Conservation (phyloP, 1,139 yeast species). For the Meyerozyma guilliermondii region DNA sequence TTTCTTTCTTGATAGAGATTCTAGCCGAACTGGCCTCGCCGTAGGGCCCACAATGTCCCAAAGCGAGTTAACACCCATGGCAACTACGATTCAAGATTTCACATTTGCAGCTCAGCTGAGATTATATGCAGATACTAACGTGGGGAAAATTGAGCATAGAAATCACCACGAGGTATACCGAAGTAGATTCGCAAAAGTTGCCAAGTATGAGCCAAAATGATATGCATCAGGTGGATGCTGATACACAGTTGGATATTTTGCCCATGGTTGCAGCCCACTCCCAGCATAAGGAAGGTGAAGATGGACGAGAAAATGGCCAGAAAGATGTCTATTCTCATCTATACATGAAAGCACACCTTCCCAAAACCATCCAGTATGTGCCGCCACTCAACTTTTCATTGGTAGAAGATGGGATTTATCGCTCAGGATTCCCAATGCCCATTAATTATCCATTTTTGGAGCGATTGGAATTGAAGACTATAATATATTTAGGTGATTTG, state of each 20-base stretch:
- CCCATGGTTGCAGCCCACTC: conserved; percentile 6
- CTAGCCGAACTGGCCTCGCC: conserved; percentile 85
- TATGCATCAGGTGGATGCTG: conserved; percentile 8
- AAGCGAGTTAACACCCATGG: conserved; percentile 93
- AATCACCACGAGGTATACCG: no score
- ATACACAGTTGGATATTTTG: conserved; percentile 7
- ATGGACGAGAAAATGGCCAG: background rate
- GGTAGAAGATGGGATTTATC: conserved; percentile 80
- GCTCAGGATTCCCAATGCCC: conserved; percentile 93
- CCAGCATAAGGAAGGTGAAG: background rate
- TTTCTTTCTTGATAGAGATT: conserved; percentile 67
- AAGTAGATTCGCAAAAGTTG: background rate
- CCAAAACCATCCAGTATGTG: conserved; percentile 31
- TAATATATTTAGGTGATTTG: conserved; percentile 76
- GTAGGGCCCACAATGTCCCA: conserved; percentile 93
- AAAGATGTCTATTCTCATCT: background rate
- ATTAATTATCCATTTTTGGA: conserved; percentile 75
- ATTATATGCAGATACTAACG: background rate
- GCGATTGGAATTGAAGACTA: conserved; percentile 67
- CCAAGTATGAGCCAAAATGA: conserved; percentile 2
- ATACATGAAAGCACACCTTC: conserved; percentile 4
- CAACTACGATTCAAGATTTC: background rate
- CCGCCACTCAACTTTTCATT: conserved; percentile 91
- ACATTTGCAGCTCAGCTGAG: background rate
- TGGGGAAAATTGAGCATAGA: background rate